These are phyloP conservation scores for Pseudocercospora fijiensis DNA, from an alignment of 2,329 filamentous ascomycete species.

Conservation along the genomic window DNA sequence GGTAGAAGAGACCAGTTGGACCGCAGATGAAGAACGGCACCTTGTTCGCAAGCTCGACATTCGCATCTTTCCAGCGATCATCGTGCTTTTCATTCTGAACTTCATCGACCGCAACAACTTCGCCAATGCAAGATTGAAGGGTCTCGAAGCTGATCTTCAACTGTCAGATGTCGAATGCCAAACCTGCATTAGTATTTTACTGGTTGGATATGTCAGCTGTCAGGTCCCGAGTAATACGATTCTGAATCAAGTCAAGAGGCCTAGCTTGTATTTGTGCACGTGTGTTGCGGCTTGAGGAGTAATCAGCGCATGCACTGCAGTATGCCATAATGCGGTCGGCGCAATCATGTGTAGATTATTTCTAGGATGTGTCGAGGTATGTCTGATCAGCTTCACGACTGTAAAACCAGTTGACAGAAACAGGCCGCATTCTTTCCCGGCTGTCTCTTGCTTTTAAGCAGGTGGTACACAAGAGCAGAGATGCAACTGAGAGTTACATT, in stretches of 20 bases:
- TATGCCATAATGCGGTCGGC: slow-evolving; percentile 28
- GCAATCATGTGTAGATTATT: slow-evolving; percentile 26
- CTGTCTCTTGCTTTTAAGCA: slow-evolving; percentile 40
- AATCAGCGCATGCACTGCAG: slow-evolving; percentile 41
- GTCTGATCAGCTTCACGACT: background rate
- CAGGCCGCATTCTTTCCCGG: slow-evolving; percentile 38
- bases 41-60: slow-evolving; percentile 21
- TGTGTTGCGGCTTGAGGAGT: slow-evolving; percentile 45
- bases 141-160: slow-evolving; percentile 16
- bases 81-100: slow-evolving; percentile 31
- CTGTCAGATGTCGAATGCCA: slow-evolving; percentile 19
- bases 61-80: slow-evolving; percentile 21
- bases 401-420: background rate
- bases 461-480: slow-evolving; percentile 42
- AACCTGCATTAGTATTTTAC: slow-evolving; percentile 15
- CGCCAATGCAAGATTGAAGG: slow-evolving; percentile 13
- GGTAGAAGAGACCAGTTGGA: slow-evolving; percentile 3
- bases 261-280: slow-evolving; percentile 41
- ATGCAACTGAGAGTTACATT: slow-evolving; percentile 42
- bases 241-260: slow-evolving; percentile 42
- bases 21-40: slow-evolving; percentile 7
- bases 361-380: slow-evolving; percentile 11
- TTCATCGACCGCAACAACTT: slow-evolving; percentile 33
- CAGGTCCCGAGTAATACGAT: slow-evolving; percentile 50
- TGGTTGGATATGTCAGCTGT: slow-evolving; percentile 29